phyloP scores from a whole-genome alignment of 164 flowering plant genomes.

The Annona squamosa region DNA sequence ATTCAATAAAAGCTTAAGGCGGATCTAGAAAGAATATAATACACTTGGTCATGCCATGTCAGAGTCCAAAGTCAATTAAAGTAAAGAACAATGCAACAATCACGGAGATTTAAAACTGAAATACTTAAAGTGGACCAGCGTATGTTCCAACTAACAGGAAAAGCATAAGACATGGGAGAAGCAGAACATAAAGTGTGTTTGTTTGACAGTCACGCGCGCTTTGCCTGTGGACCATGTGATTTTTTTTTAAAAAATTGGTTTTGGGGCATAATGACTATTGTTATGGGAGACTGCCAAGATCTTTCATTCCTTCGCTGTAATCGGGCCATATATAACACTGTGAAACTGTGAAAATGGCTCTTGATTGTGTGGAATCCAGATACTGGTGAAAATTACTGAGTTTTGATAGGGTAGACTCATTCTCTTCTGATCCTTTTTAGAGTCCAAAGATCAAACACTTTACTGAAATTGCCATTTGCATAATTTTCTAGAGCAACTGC shows the following conservation, averaged over 20 bases:
- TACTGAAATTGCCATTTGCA: too few species aligned
- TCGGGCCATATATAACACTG: not conserved
- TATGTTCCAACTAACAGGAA: not conserved
- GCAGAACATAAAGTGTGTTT: not conserved
- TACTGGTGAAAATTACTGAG: not conserved
- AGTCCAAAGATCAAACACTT: too few species aligned
- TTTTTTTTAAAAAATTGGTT: too few species aligned
- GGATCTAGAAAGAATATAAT: not conserved
- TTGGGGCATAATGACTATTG: too few species aligned
- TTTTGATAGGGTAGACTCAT: not conserved
- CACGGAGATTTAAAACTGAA: too few species aligned
- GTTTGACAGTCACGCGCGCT: not conserved
- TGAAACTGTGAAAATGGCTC: not conserved
- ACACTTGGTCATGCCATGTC: not conserved
- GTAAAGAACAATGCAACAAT: too few species aligned
- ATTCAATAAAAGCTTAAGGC: not conserved
- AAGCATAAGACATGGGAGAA: not conserved
- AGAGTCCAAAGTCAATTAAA: not conserved
- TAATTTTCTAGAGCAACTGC: too few species aligned
- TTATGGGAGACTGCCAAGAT: not conserved
- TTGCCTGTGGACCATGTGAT: not conserved
- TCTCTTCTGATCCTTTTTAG: not conserved
- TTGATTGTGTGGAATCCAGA: not conserved
- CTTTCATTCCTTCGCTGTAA: not conserved
- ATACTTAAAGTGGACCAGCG: not conserved